A percentile compares a stretch with the other conserved stretches of the same genome.
These are phyloP conservation scores for Cystobasidium onofrii DNA, from an alignment of 768 basidiomycete genomes.

Conservation along the genomic window DNA sequence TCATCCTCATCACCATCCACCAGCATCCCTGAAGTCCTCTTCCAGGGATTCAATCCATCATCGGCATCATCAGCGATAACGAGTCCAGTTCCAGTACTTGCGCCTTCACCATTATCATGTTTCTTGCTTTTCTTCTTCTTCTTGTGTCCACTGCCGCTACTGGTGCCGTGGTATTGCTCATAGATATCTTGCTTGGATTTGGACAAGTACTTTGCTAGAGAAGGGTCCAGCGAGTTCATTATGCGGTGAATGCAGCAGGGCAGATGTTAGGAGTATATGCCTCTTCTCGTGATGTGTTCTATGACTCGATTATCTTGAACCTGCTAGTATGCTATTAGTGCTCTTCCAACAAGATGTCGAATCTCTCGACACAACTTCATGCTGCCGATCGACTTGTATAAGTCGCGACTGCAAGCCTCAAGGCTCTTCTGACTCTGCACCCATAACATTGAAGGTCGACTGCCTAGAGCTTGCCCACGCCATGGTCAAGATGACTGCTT, in stretches of 20 bases:
- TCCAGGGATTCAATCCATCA: slow-evolving; percentile 47
- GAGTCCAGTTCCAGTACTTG: slow-evolving; percentile 39
- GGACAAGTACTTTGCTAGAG: slow-evolving; percentile 25
- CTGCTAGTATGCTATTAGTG: too few species aligned
- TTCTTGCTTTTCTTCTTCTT: slow-evolving; percentile 27
- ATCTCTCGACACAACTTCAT: too few species aligned
- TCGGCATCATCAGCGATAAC: slow-evolving; percentile 63
- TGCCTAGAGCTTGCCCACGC: neutral
- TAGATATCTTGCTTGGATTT: slow-evolving; percentile 25
- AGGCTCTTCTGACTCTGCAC: too few species aligned
- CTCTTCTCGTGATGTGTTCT: too few species aligned
- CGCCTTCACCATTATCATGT: slow-evolving; percentile 31
- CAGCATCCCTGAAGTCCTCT: slow-evolving; percentile 38
- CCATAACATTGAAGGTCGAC: too few species aligned
- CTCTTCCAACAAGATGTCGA: too few species aligned
- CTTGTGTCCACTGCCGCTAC: neutral
- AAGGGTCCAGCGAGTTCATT: slow-evolving; percentile 26
- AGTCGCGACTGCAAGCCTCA: too few species aligned
- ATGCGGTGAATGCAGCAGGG: too few species aligned
- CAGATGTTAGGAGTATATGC: too few species aligned
- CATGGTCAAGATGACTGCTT: neutral
- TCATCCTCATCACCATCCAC: slow-evolving; percentile 52
- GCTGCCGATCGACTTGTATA: too few species aligned
- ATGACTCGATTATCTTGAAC: too few species aligned
- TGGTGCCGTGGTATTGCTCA: slow-evolving; percentile 18